Evolutionary conservation across 2,329 filamentous ascomycete genomes (phyloP).

Genomic region (Elsinoe necatrix): DNA sequence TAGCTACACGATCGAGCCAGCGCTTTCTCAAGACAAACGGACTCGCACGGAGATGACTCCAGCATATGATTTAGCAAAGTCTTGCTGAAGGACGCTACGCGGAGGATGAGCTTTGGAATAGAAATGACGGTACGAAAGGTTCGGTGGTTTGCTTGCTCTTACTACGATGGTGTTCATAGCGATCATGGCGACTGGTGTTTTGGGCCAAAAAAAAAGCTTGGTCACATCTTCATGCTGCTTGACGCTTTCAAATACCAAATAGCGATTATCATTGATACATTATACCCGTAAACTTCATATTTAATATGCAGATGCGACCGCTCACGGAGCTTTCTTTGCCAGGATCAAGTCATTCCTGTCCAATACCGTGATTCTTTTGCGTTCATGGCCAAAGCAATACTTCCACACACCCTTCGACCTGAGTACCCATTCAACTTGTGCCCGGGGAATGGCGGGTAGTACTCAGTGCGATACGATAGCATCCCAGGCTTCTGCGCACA

Average conservation of each 20-base stretch:
- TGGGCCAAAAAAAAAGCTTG: background rate
- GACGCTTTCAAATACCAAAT: slow-evolving; percentile 7
- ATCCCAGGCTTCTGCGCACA: too few relatives aligned
- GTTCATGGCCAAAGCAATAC: too few relatives aligned
- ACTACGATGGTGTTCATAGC: background rate
- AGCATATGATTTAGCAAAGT: too few relatives aligned
- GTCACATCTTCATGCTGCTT: background rate
- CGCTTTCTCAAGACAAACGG: background rate
- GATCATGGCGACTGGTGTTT: slow-evolving; percentile 14
- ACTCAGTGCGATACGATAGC: too few relatives aligned
- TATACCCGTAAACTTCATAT: background rate
- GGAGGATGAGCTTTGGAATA: background rate
- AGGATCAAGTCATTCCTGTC: too few relatives aligned
- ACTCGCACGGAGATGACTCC: too few relatives aligned
- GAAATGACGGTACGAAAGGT: background rate
- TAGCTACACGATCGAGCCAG: background rate
- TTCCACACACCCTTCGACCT: too few relatives aligned
- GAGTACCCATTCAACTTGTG: too few relatives aligned
- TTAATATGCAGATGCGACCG: too few relatives aligned
- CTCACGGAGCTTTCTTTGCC: too few relatives aligned
- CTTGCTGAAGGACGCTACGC: background rate
- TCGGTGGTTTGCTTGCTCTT: background rate
- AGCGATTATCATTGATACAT: background rate
- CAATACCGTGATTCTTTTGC: too few relatives aligned
- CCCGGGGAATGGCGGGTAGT: too few relatives aligned